Conservation (phyloP, 2,329 filamentous ascomycete genomes). For the Sporothrix luriei region DNA sequence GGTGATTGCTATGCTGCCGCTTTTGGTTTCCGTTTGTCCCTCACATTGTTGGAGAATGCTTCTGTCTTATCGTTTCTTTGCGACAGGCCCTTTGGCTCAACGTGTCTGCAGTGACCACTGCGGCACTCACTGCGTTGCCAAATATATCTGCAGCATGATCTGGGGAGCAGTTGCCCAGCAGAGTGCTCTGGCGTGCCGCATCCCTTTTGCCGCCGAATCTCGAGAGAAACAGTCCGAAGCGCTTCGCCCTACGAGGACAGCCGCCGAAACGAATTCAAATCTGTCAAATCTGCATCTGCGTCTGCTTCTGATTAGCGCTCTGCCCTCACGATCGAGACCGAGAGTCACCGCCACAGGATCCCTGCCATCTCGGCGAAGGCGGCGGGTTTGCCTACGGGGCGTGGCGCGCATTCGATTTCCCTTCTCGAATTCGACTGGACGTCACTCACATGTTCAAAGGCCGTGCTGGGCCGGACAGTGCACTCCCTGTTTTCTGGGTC, state of each 20-base stretch:
- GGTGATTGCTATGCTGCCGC: background rate
- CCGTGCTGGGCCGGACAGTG: no score
- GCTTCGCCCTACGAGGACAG: background rate
- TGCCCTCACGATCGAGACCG: background rate
- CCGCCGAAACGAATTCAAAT: background rate
- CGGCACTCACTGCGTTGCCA: no score
- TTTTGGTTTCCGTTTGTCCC: background rate
- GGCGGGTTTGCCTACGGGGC: background rate
- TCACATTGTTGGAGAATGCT: background rate
- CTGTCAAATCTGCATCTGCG: background rate
- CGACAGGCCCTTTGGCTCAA: no score
- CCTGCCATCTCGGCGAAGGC: constrained; percentile 2
- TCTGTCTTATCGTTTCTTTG: background rate
- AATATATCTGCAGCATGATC: no score
- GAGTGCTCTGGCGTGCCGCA: no score
- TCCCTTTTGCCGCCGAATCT: constrained; percentile 1
- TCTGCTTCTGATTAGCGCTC: background rate
- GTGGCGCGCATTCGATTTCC: constrained; percentile 3
- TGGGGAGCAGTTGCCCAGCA: no score
- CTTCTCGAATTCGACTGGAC: background rate
- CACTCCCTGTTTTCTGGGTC: background rate
- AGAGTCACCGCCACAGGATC: background rate
- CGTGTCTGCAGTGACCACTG: no score
- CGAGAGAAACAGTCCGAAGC: background rate
- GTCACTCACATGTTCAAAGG: background rate